Conservation (phyloP, 2,329 filamentous ascomycete genomes). For the Ceratocystis variospora region DNA sequence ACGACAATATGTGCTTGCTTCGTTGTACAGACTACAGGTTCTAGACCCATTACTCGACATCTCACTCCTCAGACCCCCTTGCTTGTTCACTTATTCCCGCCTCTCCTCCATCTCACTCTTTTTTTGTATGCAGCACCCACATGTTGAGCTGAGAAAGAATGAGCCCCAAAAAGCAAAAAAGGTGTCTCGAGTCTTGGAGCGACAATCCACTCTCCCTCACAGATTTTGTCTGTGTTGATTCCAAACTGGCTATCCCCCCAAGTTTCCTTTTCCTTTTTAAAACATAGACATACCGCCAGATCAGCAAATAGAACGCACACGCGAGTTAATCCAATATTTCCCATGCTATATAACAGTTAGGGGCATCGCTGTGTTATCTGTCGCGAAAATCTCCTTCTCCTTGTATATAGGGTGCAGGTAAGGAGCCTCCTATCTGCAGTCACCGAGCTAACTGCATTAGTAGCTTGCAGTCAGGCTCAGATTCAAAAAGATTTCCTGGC, state of each 20-base stretch:
- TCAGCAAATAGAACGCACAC: too few relatives aligned
- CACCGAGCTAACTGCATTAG: background rate
- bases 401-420: too few relatives aligned
- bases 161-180: background rate
- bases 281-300: too few relatives aligned
- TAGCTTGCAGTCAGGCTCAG: slow-evolving; percentile 55
- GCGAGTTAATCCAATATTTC: too few relatives aligned
- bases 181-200: background rate
- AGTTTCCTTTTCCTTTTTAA: too few relatives aligned
- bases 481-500: slow-evolving; percentile 62
- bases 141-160: background rate
- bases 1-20: background rate
- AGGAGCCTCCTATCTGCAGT: background rate
- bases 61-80: background rate
- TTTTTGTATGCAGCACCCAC: too few relatives aligned
- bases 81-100: background rate
- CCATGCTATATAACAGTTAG: too few relatives aligned
- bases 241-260: background rate
- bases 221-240: background rate
- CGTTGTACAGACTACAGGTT: background rate
- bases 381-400: too few relatives aligned
- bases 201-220: background rate
- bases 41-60: background rate
- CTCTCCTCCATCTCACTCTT: too few relatives aligned
- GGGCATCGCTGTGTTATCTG: too few relatives aligned